These are phyloP conservation scores for Arthrocladium fulminans DNA, from an alignment of 2,329 filamentous ascomycete species.

Conservation along the genomic window DNA sequence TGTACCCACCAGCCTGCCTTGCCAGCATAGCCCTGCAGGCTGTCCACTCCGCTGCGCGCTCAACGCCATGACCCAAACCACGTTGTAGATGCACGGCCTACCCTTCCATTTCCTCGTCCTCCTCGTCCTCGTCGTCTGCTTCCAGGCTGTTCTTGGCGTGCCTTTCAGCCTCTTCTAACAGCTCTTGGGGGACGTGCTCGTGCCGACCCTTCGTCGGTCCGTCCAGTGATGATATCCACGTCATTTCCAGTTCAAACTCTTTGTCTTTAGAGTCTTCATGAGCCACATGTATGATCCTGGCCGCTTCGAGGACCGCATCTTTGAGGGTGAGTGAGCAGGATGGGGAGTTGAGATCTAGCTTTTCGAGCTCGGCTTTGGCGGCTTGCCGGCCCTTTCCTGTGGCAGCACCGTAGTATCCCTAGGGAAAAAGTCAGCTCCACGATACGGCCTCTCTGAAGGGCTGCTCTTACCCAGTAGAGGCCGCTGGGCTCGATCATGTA, in stretches of 20 bases:
- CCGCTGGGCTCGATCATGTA: conserved; percentile 99
- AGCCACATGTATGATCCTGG: conserved; percentile 91
- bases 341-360: conserved; percentile 75
- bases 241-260: conserved; percentile 99
- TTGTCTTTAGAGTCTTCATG: conserved; percentile 99
- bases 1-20: neutral
- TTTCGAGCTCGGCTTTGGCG: conserved; percentile 96
- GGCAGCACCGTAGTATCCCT: conserved; percentile 94
- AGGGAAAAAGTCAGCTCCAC: conserved; percentile 5
- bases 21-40: too few relatives aligned
- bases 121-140: conserved; percentile 72
- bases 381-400: conserved; percentile 95
- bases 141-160: conserved; percentile 85
- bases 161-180: conserved; percentile 85
- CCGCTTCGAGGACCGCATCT: conserved; percentile 91
- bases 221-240: conserved; percentile 78
- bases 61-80: neutral
- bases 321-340: conserved; percentile 60
- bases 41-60: neutral
- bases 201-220: conserved; percentile 90
- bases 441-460: neutral
- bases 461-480: conserved; percentile 66
- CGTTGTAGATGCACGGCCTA: conserved; percentile 1
- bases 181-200: conserved; percentile 81
- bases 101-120: conserved; percentile 45